Evolutionary conservation across 2,329 filamentous ascomycete genomes (phyloP).

Genomic region (Cercospora nicotianae): DNA sequence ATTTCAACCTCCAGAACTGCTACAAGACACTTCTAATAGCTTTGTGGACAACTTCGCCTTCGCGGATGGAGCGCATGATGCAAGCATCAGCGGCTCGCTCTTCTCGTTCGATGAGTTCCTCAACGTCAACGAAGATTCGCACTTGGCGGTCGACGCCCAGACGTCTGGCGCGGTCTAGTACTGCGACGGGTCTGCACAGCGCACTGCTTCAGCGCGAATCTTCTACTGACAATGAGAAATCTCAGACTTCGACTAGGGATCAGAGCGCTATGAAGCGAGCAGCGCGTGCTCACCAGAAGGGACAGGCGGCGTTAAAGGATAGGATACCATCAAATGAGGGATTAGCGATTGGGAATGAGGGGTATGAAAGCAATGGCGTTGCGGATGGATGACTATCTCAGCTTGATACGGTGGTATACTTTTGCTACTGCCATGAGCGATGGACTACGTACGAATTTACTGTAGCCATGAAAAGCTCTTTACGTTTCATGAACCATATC

Average conservation of each 20-base stretch:
- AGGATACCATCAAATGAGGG: neutral
- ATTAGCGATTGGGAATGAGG: constrained; percentile 14
- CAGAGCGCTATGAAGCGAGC: constrained; percentile 2
- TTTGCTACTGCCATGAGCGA: neutral
- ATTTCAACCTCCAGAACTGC: constrained; percentile 36
- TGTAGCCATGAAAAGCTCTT: constrained; percentile 12
- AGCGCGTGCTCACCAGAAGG: neutral
- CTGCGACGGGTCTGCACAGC: constrained; percentile 47
- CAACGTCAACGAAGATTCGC: constrained; percentile 43
- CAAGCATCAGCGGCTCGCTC: constrained; percentile 37
- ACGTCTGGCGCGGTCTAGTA: constrained; percentile 48
- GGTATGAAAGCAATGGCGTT: constrained; percentile 17
- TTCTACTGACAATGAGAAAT: neutral
- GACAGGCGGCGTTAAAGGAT: constrained; percentile 12
- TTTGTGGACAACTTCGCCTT: constrained; percentile 41
- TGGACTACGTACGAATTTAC: neutral
- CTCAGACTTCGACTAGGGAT: neutral
- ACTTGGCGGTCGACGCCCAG: constrained; percentile 42
- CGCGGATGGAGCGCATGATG: constrained; percentile 39
- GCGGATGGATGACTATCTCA: constrained; percentile 1
- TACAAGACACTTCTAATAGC: constrained; percentile 38
- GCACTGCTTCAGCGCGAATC: constrained; percentile 35
- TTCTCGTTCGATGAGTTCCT: constrained; percentile 41
- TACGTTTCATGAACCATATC: neutral
- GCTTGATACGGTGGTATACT: neutral